Conservation (phyloP, 345 rosid genomes). For the Eucalyptus cloeziana region DNA sequence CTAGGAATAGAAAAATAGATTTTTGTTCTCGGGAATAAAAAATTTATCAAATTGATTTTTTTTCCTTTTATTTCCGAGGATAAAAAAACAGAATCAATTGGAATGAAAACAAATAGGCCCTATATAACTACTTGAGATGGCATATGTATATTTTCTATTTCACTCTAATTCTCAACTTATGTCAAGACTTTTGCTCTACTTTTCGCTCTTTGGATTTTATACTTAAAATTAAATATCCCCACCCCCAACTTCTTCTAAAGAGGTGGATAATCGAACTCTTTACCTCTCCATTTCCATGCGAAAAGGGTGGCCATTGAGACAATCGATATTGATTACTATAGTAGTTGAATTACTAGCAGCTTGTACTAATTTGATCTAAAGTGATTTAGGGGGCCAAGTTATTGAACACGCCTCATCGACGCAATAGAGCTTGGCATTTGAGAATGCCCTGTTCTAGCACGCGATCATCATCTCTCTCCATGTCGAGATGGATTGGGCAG, state of each 20-base stretch:
- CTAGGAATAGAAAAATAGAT: accelerated
- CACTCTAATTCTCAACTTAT: too few species aligned
- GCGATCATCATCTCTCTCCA: background rate
- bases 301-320: too few species aligned
- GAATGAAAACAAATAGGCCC: too few species aligned
- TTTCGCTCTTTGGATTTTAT: too few species aligned
- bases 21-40: accelerated
- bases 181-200: too few species aligned
- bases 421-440: background rate
- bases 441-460: background rate
- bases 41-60: accelerated
- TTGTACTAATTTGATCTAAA: background rate
- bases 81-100: accelerated
- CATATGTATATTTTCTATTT: too few species aligned
- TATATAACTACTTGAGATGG: too few species aligned
- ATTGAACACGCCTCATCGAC: background rate
- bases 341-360: background rate
- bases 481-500: background rate
- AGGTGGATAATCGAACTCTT: too few species aligned
- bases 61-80: accelerated
- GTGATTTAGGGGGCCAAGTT: background rate
- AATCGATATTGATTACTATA: background rate
- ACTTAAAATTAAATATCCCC: too few species aligned
- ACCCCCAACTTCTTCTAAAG: too few species aligned
- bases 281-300: too few species aligned